Conservation (phyloP, 129 eudicot species). For the Calendula officinalis region DNA sequence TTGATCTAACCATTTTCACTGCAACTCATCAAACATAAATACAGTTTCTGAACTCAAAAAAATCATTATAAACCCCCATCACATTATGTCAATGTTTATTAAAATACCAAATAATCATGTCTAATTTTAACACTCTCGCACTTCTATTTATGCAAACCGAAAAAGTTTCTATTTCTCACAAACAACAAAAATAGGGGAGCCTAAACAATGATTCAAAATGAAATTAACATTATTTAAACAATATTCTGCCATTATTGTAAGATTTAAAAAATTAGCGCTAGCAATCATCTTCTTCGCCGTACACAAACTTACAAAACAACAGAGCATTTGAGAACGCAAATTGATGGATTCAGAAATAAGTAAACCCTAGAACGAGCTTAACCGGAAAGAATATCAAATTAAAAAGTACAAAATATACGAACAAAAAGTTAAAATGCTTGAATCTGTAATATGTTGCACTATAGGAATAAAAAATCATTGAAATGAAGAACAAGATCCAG, state of each 20-base stretch:
- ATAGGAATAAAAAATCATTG: background rate
- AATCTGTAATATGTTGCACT: background rate
- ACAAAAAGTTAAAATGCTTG: constrained; percentile 4
- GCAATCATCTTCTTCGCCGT: too few relatives aligned
- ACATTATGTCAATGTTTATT: too few relatives aligned
- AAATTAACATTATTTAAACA: too few relatives aligned
- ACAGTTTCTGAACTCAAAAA: background rate
- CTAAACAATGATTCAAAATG: too few relatives aligned
- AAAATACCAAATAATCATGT: background rate
- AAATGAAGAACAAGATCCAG: constrained; percentile 23
- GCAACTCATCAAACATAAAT: constrained; percentile 8
- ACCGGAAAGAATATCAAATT: background rate
- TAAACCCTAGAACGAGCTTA: constrained; percentile 21
- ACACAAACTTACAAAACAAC: too few relatives aligned
- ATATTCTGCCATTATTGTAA: too few relatives aligned
- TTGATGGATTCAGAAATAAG: background rate
- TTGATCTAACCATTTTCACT: constrained; percentile 24
- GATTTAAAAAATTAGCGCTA: too few relatives aligned
- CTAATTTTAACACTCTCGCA: background rate
- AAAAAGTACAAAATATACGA: background rate
- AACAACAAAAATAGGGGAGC: too few relatives aligned
- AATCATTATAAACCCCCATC: too few relatives aligned
- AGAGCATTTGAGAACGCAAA: too few relatives aligned
- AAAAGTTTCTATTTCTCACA: background rate
- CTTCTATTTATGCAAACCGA: background rate